Percentiles rank a stretch among this genome's conserved stretches.
phyloP scores from a whole-genome alignment of 306 rosid species.

The Dryas octopetala region DNA sequence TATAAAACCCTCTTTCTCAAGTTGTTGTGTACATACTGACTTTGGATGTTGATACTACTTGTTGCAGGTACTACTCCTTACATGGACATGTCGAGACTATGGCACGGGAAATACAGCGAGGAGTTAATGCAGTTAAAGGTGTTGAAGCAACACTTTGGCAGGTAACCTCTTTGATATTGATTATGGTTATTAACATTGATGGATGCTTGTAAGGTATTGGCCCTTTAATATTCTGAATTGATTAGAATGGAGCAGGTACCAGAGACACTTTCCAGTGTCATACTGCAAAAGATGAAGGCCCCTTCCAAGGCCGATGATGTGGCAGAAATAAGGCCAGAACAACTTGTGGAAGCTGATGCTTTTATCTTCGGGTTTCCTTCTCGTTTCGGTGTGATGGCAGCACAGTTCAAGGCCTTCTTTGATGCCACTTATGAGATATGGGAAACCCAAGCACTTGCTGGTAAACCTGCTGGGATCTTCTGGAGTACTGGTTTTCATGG shows the following conservation, averaged over 20 bases:
- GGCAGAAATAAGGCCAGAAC: slow-evolving; percentile 75
- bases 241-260: slow-evolving; percentile 63
- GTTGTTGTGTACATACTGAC: neutral
- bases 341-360: slow-evolving; percentile 83
- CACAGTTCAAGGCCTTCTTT: slow-evolving; percentile 84
- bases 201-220: neutral
- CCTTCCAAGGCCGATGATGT: slow-evolving; percentile 67
- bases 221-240: slow-evolving; percentile 15
- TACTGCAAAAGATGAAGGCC: slow-evolving; percentile 78
- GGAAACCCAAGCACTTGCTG: slow-evolving; percentile 85
- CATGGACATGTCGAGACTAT: slow-evolving; percentile 87
- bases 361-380: slow-evolving; percentile 89
- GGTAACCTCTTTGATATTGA: slow-evolving; percentile 43
- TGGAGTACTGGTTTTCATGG: slow-evolving; percentile 98
- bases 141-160: slow-evolving; percentile 88
- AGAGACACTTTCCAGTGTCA: slow-evolving; percentile 60
- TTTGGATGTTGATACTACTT: slow-evolving; percentile 5
- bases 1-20: neutral
- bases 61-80: slow-evolving; percentile 72
- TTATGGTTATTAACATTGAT: slow-evolving; percentile 2
- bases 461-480: slow-evolving; percentile 95
- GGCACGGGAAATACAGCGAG: slow-evolving; percentile 78
- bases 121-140: slow-evolving; percentile 79
- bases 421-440: slow-evolving; percentile 69
- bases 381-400: slow-evolving; percentile 92